Conservation (phyloP, 805 yeast genomes). For the Cyberlindnera galapagoensis region DNA sequence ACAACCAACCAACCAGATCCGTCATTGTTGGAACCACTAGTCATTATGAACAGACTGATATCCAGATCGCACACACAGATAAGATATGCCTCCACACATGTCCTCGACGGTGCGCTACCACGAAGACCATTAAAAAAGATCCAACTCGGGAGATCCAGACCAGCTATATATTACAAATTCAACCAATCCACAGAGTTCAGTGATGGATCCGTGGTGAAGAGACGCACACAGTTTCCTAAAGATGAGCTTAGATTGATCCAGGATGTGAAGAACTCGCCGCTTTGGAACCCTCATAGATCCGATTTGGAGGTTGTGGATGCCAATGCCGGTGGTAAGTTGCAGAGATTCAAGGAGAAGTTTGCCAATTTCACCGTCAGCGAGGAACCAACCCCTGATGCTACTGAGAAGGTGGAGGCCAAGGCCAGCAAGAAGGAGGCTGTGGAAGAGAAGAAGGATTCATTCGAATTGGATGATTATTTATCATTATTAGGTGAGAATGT, state of each 20-base stretch:
- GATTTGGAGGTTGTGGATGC: constrained; percentile 70
- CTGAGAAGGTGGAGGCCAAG: constrained; percentile 10
- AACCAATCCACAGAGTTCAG: constrained; percentile 84
- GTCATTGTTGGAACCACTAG: too few species aligned
- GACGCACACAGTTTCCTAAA: constrained; percentile 86
- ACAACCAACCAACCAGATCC: too few species aligned
- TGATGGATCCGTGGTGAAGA: constrained; percentile 83
- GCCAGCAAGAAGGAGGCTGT: constrained; percentile 3
- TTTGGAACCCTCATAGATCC: constrained; percentile 86
- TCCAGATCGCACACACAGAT: constrained; percentile 2
- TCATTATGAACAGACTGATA: neutral
- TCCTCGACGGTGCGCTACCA: constrained; percentile 25
- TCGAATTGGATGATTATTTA: constrained; percentile 41
- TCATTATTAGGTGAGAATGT: constrained; percentile 55
- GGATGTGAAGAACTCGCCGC: constrained; percentile 80
- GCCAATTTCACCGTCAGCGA: constrained; percentile 40
- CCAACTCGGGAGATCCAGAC: constrained; percentile 79
- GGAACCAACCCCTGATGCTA: constrained; percentile 16
- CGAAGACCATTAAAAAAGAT: constrained; percentile 64
- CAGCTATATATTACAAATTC: constrained; percentile 87
- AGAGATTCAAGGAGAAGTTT: constrained; percentile 65
- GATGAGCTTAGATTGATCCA: constrained; percentile 77
- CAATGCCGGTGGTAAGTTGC: constrained; percentile 78
- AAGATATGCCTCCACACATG: constrained; percentile 11
- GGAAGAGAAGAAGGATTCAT: constrained; percentile 9